Evolutionary conservation across 495 filamentous ascomycete genomes (phyloP), one percentile per base, ranked within the genome.

Genomic region (Filosporella fistucella): DNA sequence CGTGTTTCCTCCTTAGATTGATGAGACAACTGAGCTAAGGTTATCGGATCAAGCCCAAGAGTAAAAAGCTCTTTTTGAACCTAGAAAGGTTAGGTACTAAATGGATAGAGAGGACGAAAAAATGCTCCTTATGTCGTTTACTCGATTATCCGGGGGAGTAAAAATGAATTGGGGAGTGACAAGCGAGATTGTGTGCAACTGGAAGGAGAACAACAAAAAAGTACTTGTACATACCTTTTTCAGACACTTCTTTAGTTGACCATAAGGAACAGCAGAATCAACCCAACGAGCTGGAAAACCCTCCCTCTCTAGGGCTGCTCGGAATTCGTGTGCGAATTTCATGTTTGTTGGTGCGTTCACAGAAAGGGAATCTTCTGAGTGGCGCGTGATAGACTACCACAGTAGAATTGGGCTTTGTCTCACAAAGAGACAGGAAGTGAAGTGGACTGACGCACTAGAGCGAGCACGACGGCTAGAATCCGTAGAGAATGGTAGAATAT

Each of bases 251-350:
- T 89, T 89, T 45, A 89, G 77, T 54, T 85, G 74, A 26, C 76
- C 68, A 60, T 89, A 89, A 38, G 80, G 81, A 47, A 89, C 83
- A 14, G 85, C 84, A 34, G 73, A 76, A 13, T 81, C 73, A 4
- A 84, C 71, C 85, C 85, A 88, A 56, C 78, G 73, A 30, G 69
- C 65, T 0, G 85, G 85, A 59, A 76, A 81, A 52, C 59, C 68
- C 58, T 80, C 78, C 47, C 63, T 69, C 42, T 71, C 56, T 26
- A 89, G 67, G 39, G 70, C 69, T 54, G 79, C 70, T 47, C 77
- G 68, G 58, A 82, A 87, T 32, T 77, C 71, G 52, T 80, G 83
- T n/a, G 75, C 83, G 65, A 88, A 89, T 68, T 89, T 89, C 85
- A 89, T 89, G 38, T 25, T 67, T n/a, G n/a, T n/a, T n/a, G n/a